Conservation (phyloP, 345 rosid genomes). For the Sapria himalayana region DNA sequence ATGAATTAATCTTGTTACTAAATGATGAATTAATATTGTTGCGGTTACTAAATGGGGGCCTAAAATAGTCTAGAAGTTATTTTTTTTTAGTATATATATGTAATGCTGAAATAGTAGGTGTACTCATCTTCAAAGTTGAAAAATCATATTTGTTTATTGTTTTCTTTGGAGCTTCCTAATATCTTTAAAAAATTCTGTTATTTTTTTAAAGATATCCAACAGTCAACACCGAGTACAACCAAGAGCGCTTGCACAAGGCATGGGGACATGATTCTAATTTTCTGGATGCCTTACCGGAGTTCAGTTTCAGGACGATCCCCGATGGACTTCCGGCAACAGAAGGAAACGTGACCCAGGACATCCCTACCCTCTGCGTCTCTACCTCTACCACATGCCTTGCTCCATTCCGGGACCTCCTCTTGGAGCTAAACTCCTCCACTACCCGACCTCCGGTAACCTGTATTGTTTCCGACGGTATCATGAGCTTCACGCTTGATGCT, state of each 20-base stretch:
- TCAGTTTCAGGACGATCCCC: constrained; percentile 19
- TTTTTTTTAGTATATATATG: no score
- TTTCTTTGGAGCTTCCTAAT: no score
- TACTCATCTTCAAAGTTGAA: no score
- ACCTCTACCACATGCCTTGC: constrained; percentile 13
- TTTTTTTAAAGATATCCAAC: no score
- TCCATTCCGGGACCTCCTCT: constrained; percentile 15
- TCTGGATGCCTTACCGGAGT: constrained; percentile 20
- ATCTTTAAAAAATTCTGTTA: no score
- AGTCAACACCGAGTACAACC: constrained; percentile 31
- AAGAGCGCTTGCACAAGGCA: constrained; percentile 19
- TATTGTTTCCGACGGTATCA: constrained; percentile 21
- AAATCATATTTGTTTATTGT: no score
- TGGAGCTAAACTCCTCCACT: constrained; percentile 9
- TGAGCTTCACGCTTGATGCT: constrained; percentile 23
- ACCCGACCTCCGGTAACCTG: constrained; percentile 16
- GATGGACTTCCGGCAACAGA: constrained; percentile 23
- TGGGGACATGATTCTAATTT: constrained; percentile 13
- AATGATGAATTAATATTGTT: no score
- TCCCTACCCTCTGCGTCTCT: constrained; percentile 18
- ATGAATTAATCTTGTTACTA: no score
- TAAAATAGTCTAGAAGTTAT: no score
- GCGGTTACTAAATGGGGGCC: no score
- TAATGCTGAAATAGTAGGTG: no score
- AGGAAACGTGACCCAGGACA: constrained; percentile 22